Evolutionary conservation across 73 alveolate species (phyloP), one percentile per base, ranked within the genome.

Genomic region (Paraurostyla sp.): DNA sequence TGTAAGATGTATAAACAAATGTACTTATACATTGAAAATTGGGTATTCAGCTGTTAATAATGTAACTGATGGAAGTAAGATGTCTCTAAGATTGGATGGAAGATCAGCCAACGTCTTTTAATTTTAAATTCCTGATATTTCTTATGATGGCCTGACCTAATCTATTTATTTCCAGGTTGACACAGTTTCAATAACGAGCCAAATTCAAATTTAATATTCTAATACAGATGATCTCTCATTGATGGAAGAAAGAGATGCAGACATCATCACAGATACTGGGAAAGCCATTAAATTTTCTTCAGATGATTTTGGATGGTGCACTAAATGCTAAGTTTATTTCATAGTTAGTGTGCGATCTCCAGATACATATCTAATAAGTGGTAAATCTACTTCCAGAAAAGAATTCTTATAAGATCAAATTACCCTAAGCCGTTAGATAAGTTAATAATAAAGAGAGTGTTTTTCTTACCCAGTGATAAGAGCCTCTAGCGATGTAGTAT

Each of bases 131-230:
- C 82, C 82, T 65, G 82, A 65, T 22, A 65, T 4, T 65, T 65
- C 82, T 35, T 65, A 65, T 65, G 82, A 65, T 22, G 82, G 82
- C 36, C 82, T 36, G 82, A 65, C 82, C 82, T 65, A 65, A 65
- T 65, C 82, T 33, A 40, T 65, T 13, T 65, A 65, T 15, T 65
- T 65, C 41, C 6, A 22, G 36, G 82, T 35, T 11, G 82, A 65
- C 30, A 65, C 82, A 25, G 23, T 36, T 18, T 33, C 82, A 38
- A 3, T 22, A 38, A 7, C 30, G 23, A 65, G 41, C 23, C 58
- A 25, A 18, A 11, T 65, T 22, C 60, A 65, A 56, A 38, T 65
- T 0, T 15, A 38, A 40, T 65, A 38, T 36, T 65, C 60, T 6
- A 18, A 38, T 6, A 11, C 82, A 22, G 58, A 65, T 65, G 82